These are phyloP conservation scores for Rubroboletus pulcherrimus DNA, from an alignment of 768 basidiomycete species.

Conservation along the genomic window DNA sequence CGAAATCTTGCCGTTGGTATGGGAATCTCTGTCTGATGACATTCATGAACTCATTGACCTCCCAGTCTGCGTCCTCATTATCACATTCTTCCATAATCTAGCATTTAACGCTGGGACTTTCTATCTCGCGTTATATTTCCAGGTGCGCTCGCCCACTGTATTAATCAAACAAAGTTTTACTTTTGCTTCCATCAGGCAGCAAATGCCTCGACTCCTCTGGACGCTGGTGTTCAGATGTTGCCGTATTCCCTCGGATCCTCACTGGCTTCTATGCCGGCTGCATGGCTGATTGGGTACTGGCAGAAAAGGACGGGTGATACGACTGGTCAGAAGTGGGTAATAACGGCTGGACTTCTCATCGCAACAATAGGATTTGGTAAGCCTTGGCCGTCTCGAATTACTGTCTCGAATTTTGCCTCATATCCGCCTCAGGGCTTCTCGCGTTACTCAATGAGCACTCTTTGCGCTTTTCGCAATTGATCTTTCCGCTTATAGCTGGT, in stretches of 20 bases:
- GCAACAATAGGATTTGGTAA: conserved; percentile 74
- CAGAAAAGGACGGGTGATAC: conserved; percentile 55
- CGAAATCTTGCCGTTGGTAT: conserved; percentile 56
- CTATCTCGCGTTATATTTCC: conserved; percentile 80
- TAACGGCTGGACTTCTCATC: conserved; percentile 59
- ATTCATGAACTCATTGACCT: conserved; percentile 9
- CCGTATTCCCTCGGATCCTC: conserved; percentile 86
- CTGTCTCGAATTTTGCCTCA: conserved; percentile 1
- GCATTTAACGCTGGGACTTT: conserved; percentile 83
- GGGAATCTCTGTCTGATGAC: conserved; percentile 20
- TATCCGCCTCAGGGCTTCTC: conserved; percentile 54
- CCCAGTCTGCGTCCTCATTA: conserved; percentile 59
- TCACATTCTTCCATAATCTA: conserved; percentile 79
- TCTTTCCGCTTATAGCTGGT: conserved; percentile 70
- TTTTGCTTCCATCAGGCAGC: conserved; percentile 48
- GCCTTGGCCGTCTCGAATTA: not conserved
- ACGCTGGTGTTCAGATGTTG: conserved; percentile 71
- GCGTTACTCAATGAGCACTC: conserved; percentile 56
- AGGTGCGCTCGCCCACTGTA: conserved; percentile 43
- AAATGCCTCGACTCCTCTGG: conserved; percentile 62
- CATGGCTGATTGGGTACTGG: conserved; percentile 75
- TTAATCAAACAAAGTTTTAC: not conserved
- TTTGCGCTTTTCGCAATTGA: conserved; percentile 39
- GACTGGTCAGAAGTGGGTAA: conserved; percentile 62
- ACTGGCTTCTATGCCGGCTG: conserved; percentile 78